A percentile compares a stretch with the other conserved stretches of the same genome.
phyloP scores from a whole-genome alignment of 169 alveolate species.

The Plasmodium fragile region DNA sequence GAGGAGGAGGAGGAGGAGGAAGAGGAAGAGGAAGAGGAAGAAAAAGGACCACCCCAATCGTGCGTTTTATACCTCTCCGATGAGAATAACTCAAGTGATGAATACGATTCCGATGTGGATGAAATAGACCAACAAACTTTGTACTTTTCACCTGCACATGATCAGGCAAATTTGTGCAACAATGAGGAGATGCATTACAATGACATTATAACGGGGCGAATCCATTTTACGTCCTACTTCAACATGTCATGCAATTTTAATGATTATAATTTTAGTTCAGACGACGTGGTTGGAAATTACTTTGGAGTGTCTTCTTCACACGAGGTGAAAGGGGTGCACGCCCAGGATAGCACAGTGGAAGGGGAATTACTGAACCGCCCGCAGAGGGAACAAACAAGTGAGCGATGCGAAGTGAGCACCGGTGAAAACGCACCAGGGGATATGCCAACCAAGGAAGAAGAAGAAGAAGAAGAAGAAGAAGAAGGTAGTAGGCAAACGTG shows the following conservation, averaged over 20 bases:
- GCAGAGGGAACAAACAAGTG: neutral
- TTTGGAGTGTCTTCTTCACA: neutral
- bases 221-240: slow-evolving; percentile 56
- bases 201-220: slow-evolving; percentile 36
- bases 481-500: neutral
- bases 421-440: neutral
- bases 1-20: too few species aligned
- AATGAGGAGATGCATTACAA: neutral
- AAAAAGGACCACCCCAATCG: neutral
- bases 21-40: too few species aligned
- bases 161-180: neutral
- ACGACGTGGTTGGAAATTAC: neutral
- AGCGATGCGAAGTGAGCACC: neutral
- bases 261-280: neutral
- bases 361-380: neutral
- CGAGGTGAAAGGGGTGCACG: neutral
- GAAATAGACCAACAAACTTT: neutral
- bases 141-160: neutral
- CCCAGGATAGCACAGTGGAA: neutral
- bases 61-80: slow-evolving; percentile 46
- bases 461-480: neutral
- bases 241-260: slow-evolving; percentile 56
- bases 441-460: neutral
- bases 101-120: slow-evolving; percentile 25
- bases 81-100: slow-evolving; percentile 57